A percentile compares a stretch with the other conserved stretches of the same genome.
These are phyloP conservation scores for Phlebiopsis flavidoalba DNA, from an alignment of 768 basidiomycete species.

Conservation along the genomic window DNA sequence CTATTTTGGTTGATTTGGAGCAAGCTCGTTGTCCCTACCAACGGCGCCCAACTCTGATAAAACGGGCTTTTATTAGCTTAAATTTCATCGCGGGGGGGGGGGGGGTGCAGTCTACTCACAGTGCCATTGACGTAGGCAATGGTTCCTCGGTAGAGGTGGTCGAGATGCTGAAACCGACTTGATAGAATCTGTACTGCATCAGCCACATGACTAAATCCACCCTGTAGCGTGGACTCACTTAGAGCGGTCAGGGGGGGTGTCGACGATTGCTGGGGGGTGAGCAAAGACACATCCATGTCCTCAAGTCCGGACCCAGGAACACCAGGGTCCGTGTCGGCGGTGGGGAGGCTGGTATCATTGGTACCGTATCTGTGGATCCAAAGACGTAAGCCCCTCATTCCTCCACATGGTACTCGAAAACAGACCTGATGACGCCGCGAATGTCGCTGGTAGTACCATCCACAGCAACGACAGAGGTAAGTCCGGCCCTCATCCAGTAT, in stretches of 20 bases:
- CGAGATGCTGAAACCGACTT: constrained; percentile 21
- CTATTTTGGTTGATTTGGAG: constrained; percentile 1
- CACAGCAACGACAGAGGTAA: constrained; percentile 22
- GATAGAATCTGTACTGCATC: not conserved
- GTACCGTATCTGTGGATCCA: not conserved
- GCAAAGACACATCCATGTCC: constrained; percentile 6
- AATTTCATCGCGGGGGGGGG: no score
- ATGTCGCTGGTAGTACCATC: constrained; percentile 1
- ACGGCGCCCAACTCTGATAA: constrained; percentile 21
- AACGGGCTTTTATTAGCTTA: no score
- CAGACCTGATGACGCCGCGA: constrained; percentile 1
- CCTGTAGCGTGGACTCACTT: not conserved
- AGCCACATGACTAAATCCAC: no score
- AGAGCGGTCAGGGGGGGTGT: constrained; percentile 1
- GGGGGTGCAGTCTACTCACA: no score
- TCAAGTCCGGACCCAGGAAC: not conserved
- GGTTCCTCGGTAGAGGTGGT: constrained; percentile 15
- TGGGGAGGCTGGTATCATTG: not conserved
- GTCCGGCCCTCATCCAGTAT: constrained; percentile 36
- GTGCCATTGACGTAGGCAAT: constrained; percentile 27
- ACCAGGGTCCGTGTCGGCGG: constrained; percentile 8
- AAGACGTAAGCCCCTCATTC: not conserved
- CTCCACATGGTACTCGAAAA: not conserved
- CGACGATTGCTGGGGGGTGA: constrained; percentile 7
- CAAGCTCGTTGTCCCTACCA: constrained; percentile 17